phyloP scores from a whole-genome alignment of 768 basidiomycete species.

The Russula virescens region DNA sequence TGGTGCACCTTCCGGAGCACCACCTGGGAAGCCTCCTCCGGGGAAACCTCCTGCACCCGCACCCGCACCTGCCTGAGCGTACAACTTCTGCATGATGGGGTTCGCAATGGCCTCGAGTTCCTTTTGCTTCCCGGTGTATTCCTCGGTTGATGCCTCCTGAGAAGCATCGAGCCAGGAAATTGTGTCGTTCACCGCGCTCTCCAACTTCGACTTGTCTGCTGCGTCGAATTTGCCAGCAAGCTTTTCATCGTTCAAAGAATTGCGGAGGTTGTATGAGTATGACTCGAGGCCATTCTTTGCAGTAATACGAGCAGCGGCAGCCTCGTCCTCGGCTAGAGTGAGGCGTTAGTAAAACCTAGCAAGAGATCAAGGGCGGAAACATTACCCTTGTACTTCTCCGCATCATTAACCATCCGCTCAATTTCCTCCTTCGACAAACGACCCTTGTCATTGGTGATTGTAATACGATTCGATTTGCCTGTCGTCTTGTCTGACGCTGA shows the following conservation, averaged over 20 bases:
- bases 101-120: conserved; percentile 83
- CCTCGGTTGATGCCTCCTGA: conserved; percentile 88
- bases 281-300: conserved; percentile 93
- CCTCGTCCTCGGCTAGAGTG: conserved; percentile 74
- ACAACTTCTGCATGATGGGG: conserved; percentile 69
- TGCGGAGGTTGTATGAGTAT: conserved; percentile 91
- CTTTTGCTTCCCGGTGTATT: conserved; percentile 90
- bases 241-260: conserved; percentile 81
- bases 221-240: conserved; percentile 83
- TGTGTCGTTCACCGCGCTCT: conserved; percentile 73
- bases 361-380: neutral
- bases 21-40: conserved; percentile 34
- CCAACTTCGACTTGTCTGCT: conserved; percentile 79
- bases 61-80: conserved; percentile 48
- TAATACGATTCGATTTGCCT: conserved; percentile 91
- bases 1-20: conserved; percentile 51
- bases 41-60: conserved; percentile 47
- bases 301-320: conserved; percentile 72
- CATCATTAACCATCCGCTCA: conserved; percentile 94
- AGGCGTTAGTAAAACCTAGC: conserved; percentile 11
- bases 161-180: conserved; percentile 83
- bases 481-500: conserved; percentile 95
- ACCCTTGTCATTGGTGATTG: conserved; percentile 95
- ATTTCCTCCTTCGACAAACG: conserved; percentile 97
- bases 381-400: conserved; percentile 85